Evolutionary conservation across 345 rosid species (phyloP), one percentile per base, ranked within the genome.

Genomic region (Gynandropsis gynandra): DNA sequence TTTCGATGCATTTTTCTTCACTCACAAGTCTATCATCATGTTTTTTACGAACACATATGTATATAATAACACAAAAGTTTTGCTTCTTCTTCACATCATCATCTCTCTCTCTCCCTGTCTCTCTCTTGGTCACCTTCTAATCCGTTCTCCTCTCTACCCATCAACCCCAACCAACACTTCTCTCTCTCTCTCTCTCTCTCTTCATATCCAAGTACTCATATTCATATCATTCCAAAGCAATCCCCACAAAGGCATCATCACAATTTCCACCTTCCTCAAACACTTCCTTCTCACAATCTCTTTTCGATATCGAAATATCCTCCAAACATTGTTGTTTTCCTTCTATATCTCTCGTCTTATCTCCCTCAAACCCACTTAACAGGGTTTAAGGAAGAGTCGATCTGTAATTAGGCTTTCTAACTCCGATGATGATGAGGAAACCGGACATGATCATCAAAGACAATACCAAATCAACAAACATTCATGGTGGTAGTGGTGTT

Each of bases 21-120:
- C 85, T 82, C 89, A 71, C 80, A 82, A 79, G 94, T 78, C 76
- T 75, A 58, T 61, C 56, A 76, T 76, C 60, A 76, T 81, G 87
- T 87, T 85, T 77, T 73, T 73, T 75, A 80, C 94, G 84, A 84
- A 83, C 83, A 78, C 73, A 66, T 56, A 78, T 78, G 70, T 75
- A 74, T 74, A 74, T 65, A 67, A 75, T 70, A 74, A 72, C 32
- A 43, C 50, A 50, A 59, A 60, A 56, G 59, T 52, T 59, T 39
- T 66, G 71, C 71, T 66, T 66, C 71, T 59, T 66, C 71, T 66
- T 66, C 71, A 66, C 71, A 69, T 56, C 65, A 52, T 66, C 69
- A 52, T 66, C 69, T 43, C 63, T 42, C 47, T 67, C 54, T 58
- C 66, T 54, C 48, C 29, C 35, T 47, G 14, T 34, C 27, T 37